These are phyloP conservation scores for Xylaria bambusicola DNA, from an alignment of 495 filamentous ascomycete species.

Conservation along the genomic window DNA sequence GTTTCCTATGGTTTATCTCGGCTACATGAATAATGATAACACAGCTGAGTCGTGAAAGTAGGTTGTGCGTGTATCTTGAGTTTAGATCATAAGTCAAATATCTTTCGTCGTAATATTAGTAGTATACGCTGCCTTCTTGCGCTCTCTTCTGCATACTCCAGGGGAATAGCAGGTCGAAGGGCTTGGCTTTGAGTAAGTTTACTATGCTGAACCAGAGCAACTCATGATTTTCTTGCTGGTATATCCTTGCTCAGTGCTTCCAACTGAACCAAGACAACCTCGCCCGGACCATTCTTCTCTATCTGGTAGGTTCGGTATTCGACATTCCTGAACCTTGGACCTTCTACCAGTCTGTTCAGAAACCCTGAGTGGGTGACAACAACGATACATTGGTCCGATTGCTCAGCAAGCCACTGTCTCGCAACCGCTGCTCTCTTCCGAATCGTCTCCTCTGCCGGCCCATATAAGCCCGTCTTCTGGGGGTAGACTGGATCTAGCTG, in stretches of 20 bases:
- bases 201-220: not conserved
- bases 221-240: conserved; percentile 5
- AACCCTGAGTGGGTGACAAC: conserved; percentile 57
- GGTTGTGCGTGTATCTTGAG: no score
- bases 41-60: not conserved
- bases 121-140: not conserved
- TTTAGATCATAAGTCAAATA: no score
- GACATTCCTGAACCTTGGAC: conserved; percentile 45
- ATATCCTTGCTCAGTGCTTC: conserved; percentile 13
- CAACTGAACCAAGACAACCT: conserved; percentile 34
- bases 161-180: not conserved
- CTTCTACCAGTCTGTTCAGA: conserved; percentile 39
- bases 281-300: conserved; percentile 32
- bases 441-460: conserved; percentile 42
- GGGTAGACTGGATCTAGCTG: conserved; percentile 50
- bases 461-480: conserved; percentile 49
- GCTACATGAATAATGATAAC: conserved; percentile 24
- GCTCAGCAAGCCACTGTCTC: conserved; percentile 43
- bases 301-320: conserved; percentile 54
- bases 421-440: conserved; percentile 41
- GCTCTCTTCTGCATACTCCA: not conserved
- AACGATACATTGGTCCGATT: conserved; percentile 53
- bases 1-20: conserved; percentile 37
- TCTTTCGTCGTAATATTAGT: no score
- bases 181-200: not conserved